phyloP scores from a whole-genome alignment of 306 rosid genomes.

The Begonia peltatifolia region DNA sequence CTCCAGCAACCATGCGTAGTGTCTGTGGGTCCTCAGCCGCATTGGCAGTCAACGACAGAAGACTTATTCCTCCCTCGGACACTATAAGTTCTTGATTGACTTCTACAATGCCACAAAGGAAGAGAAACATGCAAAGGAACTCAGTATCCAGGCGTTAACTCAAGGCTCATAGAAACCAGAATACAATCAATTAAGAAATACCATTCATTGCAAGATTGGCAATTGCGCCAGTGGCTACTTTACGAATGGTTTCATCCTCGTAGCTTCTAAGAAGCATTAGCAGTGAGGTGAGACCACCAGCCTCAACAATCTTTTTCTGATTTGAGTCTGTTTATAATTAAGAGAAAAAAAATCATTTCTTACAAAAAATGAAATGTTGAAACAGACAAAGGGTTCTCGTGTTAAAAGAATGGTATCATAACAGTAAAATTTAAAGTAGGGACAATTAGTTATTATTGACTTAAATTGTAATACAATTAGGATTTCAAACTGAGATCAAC shows the following conservation, averaged over 20 bases:
- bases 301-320: constrained; percentile 84
- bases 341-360: too few species aligned
- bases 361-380: too few species aligned
- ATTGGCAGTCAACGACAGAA: constrained; percentile 76
- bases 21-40: constrained; percentile 99
- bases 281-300: constrained; percentile 93
- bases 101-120: constrained; percentile 41
- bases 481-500: too few species aligned
- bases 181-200: constrained; percentile 13
- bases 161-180: constrained; percentile 4
- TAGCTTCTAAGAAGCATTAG: constrained; percentile 93
- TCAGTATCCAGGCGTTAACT: constrained; percentile 8
- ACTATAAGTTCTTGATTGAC: constrained; percentile 92
- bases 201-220: constrained; percentile 99
- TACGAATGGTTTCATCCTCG: constrained; percentile 87
- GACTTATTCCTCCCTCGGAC: constrained; percentile 89
- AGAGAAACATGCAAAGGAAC: constrained; percentile 12
- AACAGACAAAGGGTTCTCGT: too few species aligned
- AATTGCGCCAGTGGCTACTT: constrained; percentile 98
- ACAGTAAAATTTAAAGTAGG: too few species aligned
- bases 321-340: constrained; percentile 55
- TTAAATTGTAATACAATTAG: too few species aligned
- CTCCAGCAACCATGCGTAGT: constrained; percentile 97
- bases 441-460: too few species aligned
- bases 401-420: too few species aligned